Base-by-base conservation (phyloP, 371 early-diverging fungal species). In the Actinomortierella wolfii region DNA sequence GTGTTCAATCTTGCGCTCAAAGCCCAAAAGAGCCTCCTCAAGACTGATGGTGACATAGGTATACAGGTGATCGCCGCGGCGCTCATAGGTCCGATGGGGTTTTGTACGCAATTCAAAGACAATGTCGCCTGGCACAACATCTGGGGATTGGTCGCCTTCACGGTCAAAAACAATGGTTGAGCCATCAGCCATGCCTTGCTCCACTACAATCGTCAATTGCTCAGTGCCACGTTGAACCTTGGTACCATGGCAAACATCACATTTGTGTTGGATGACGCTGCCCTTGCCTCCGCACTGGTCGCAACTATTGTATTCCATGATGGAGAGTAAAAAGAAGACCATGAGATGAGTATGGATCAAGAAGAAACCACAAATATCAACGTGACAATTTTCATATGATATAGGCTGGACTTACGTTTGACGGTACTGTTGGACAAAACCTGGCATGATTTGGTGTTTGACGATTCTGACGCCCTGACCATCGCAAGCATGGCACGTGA, bases 371-470 rank as follows among this genome's bases (percentile, higher is more conserved):
- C n/a, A n/a, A n/a, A n/a, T n/a, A n/a, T n/a, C n/a, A n/a, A n/a
- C n/a, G n/a, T n/a, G n/a, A n/a, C n/a, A 8, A 34, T 21, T 24
- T 34, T 57, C 14, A 55, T 28, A 74, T 14, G 20, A 60, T 26
- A 28, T 3, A 34, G 41, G 14, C 21, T 43, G 3, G 11, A 43
- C 86, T 68, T 78, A 88, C 78, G 87, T 87, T 44, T 93, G 86
- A 66, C 96, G 97, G 81, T 96, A 90, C 76, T 95, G 94, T 70
- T 96, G 96, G 57, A 89, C 87, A 78, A 97, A 92, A 26, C 96
- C 97, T 2, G 97, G 97, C 0, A 87, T 96, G 3, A 98, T 61
- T 78, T 91, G 87, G 42, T 94, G 93, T 57, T 90, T 85, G n/a
- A 92, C 86, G 14, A 96, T 76, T 46, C 80, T 83, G 49, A 92